Evolutionary conservation across 257 asterid species (phyloP).

Genomic region (Mentha longifolia): DNA sequence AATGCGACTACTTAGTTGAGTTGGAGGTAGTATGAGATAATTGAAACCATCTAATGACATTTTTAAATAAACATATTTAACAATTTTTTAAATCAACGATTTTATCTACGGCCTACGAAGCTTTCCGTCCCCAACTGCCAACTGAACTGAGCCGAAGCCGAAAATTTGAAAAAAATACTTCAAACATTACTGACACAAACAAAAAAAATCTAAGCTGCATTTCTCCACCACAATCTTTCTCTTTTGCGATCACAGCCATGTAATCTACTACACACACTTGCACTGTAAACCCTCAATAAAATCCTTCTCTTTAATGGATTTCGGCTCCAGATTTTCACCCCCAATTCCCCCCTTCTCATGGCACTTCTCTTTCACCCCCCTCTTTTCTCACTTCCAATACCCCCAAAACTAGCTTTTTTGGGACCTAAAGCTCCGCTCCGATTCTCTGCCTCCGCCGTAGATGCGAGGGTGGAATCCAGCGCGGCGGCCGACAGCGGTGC

Average conservation of each 20-base stretch:
- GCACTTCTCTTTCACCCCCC: slow-evolving; percentile 51
- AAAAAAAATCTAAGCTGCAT: slow-evolving; percentile 45
- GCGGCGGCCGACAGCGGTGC: slow-evolving; percentile 41
- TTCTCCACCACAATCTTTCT: slow-evolving; percentile 59
- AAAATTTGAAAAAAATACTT: too few relatives aligned
- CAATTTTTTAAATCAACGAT: too few relatives aligned
- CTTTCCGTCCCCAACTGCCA: too few relatives aligned
- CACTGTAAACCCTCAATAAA: slow-evolving; percentile 20
- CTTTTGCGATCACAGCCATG: slow-evolving; percentile 32
- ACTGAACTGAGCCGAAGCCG: too few relatives aligned
- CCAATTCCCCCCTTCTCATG: slow-evolving; percentile 47
- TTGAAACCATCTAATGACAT: too few relatives aligned
- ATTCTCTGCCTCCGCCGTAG: slow-evolving; percentile 40
- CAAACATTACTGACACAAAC: neutral
- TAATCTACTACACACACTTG: slow-evolving; percentile 29
- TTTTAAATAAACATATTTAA: too few relatives aligned
- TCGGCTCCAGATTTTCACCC: slow-evolving; percentile 24
- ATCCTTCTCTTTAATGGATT: slow-evolving; percentile 45
- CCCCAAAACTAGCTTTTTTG: slow-evolving; percentile 33
- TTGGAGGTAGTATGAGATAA: too few relatives aligned
- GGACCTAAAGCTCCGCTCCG: slow-evolving; percentile 28
- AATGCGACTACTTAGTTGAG: too few relatives aligned
- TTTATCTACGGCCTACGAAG: too few relatives aligned
- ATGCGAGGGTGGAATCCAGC: slow-evolving; percentile 39
- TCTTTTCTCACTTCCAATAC: slow-evolving; percentile 36